Evolutionary conservation across 208 protist species (phyloP), one percentile per base, ranked within the genome.

Genomic region (Acanthamoeba lenticulata): DNA sequence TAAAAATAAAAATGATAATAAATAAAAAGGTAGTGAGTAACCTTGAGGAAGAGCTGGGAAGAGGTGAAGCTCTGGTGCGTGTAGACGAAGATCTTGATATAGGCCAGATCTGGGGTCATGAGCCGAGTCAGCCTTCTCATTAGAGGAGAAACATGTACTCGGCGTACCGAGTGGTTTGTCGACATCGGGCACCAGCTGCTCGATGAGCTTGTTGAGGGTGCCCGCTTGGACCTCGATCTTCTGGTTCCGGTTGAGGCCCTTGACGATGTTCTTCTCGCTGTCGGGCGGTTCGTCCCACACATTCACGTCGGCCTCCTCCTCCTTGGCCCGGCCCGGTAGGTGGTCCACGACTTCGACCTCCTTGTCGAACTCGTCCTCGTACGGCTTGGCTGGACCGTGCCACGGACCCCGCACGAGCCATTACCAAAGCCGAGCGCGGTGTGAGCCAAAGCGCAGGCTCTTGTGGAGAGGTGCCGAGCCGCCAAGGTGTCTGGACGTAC

Each of bases 191-290:
- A 89, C 79, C n/a, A 89, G 79, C 29, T 89, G 79, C 17, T 52
- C 79, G 49, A 89, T 89, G 29, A 89, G 79, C 47, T 89, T 89
- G 79, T 89, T 89, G 44, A 89, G 47, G 1, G 79, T 89, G 47
- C 79, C 79, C 29, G 79, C 79, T 7, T 62, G 49, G 15, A 89
- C 34, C 45, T 52, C 49, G 79, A 89, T 21, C 79, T 89, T 89
- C 69, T 79, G 69, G 69, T 79, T 79, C 38, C 44, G 40, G 69
- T 79, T 79, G 40, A 79, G 69, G 3, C 3, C 79, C 24, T 89
- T 89, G 79, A 89, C 47, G 49, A 89, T 89, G 79, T 89, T 89
- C 29, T 60, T 62, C 79, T 89, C 79, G 69, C 27, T 65, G 45
- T 89, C 79, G 21, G 79, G 79, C 49, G 45, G 42, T 42, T 89